Conservation (phyloP, 2,329 filamentous ascomycete species). For the Neofusicoccum umdonicola region DNA sequence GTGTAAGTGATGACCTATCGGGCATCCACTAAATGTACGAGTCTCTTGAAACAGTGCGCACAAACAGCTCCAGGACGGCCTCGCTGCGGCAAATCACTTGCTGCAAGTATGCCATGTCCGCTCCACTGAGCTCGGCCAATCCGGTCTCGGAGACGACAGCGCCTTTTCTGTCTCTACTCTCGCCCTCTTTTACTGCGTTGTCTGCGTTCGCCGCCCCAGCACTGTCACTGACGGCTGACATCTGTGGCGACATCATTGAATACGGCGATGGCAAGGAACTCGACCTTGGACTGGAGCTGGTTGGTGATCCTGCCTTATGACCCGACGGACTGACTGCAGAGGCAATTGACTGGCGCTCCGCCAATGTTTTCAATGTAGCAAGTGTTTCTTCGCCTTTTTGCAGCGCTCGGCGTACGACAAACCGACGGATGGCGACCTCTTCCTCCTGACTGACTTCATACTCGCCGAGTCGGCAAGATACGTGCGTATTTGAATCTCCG, state of each 20-base stretch:
- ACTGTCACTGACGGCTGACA: too few relatives aligned
- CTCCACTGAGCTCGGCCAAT: neutral
- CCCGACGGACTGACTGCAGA: neutral
- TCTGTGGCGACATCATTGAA: neutral
- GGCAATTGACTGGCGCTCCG: neutral
- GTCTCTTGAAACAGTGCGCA: neutral
- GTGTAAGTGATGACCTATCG: too few relatives aligned
- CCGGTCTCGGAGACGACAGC: neutral
- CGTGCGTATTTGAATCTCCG: neutral
- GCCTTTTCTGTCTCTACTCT: neutral
- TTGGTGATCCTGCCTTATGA: neutral
- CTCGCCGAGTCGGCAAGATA: neutral
- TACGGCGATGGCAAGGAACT: neutral
- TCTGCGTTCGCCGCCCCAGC: too few relatives aligned
- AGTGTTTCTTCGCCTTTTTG: neutral
- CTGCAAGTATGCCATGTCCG: neutral
- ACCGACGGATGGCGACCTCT: neutral
- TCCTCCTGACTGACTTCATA: slow-evolving; percentile 2
- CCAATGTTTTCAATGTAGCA: neutral
- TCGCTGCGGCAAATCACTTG: neutral
- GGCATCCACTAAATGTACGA: neutral
- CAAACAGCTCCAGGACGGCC: neutral
- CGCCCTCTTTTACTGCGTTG: neutral
- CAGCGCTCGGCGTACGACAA: neutral
- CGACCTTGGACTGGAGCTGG: neutral